A percentile compares a stretch with the other conserved stretches of the same genome.
These are phyloP conservation scores for Fusarium udum DNA, from an alignment of 2,329 filamentous ascomycete species.

Conservation along the genomic window DNA sequence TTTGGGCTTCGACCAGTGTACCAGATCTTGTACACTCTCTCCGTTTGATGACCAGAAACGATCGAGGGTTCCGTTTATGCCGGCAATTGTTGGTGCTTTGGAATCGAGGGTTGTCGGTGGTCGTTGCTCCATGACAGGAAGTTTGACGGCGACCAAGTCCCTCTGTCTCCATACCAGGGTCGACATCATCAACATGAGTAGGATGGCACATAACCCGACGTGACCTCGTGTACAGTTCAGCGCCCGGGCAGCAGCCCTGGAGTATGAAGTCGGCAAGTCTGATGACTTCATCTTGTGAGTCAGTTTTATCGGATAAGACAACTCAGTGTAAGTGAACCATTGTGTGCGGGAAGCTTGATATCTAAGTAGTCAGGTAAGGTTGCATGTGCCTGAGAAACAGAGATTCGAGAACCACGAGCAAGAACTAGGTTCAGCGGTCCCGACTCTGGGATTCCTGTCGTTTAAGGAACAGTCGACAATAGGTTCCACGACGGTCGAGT, in stretches of 20 bases:
- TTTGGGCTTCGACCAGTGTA: constrained; percentile 31
- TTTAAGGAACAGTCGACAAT: background rate
- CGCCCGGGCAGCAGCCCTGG: background rate
- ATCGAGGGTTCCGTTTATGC: background rate
- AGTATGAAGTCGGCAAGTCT: background rate
- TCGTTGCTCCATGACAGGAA: constrained; percentile 15
- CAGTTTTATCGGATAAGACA: background rate
- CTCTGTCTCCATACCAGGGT: constrained; percentile 27
- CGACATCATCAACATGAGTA: constrained; percentile 35
- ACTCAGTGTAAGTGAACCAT: background rate
- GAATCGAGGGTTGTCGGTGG: background rate
- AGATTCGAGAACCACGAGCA: background rate
- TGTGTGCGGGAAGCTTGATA: background rate
- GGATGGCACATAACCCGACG: constrained; percentile 22
- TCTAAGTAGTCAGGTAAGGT: constrained; percentile 19
- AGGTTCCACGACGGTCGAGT: background rate
- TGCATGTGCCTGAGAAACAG: background rate
- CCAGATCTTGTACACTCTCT: constrained; percentile 27
- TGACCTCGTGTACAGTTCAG: constrained; percentile 28
- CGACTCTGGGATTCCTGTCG: background rate
- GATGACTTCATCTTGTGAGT: constrained; percentile 19
- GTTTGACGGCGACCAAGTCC: constrained; percentile 21
- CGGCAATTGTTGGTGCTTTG: background rate
- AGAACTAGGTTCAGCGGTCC: background rate
- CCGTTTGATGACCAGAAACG: constrained; percentile 40